Percentiles rank a stretch among this genome's conserved stretches.
phyloP scores from a whole-genome alignment of 257 asterid species.

The Ballota nigra region DNA sequence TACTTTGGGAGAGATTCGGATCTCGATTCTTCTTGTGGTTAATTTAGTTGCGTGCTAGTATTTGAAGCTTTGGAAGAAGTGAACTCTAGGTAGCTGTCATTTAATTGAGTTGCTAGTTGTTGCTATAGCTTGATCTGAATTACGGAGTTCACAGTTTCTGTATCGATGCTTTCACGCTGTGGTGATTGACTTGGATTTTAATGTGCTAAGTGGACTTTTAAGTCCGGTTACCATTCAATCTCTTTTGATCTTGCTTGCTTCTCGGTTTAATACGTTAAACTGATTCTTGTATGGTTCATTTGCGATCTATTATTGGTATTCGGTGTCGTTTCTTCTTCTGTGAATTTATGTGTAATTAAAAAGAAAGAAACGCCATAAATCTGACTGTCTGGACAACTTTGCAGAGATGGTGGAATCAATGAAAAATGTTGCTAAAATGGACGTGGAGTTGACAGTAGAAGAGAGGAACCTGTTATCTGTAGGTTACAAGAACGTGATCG shows the following conservation, averaged over 20 bases:
- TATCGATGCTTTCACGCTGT: not conserved
- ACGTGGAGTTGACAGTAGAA: conserved; percentile 76
- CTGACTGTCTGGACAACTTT: conserved; percentile 10
- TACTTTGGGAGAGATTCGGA: conserved; percentile 20
- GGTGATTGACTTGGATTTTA: not conserved
- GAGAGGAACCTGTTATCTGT: conserved; percentile 91
- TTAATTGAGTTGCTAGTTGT: conserved; percentile 11
- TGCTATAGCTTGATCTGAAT: conserved; percentile 8
- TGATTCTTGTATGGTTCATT: not conserved
- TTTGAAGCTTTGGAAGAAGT: not conserved
- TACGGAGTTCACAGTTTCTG: not conserved
- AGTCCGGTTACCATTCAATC: not conserved
- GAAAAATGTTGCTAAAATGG: conserved; percentile 74
- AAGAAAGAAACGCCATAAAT: not conserved
- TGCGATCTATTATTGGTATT: not conserved
- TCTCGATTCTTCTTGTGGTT: conserved; percentile 21
- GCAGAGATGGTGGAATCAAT: conserved; percentile 87
- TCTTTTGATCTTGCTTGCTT: not conserved
- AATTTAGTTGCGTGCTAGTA: not conserved
- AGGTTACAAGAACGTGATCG: conserved; percentile 85
- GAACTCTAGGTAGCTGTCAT: conserved; percentile 17
- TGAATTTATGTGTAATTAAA: not conserved
- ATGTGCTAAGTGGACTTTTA: not conserved
- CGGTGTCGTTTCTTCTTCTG: not conserved
- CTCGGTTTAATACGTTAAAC: not conserved